Base-by-base conservation (phyloP, 2,329 filamentous ascomycete species). In the Sporothrix schenckii region DNA sequence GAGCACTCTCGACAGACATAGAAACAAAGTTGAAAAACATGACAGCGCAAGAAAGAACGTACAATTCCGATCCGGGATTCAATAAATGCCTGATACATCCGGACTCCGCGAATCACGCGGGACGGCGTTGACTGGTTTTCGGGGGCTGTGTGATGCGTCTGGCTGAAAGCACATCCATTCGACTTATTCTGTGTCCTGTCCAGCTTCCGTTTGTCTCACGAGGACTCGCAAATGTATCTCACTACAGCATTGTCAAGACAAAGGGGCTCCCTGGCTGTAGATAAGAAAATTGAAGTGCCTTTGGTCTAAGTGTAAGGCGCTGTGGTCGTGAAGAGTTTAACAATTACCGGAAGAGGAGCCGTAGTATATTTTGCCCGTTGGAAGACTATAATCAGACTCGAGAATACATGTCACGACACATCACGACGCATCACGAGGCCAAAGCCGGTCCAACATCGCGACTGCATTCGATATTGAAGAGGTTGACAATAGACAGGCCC, bases 41-140 rank as follows among this genome's bases (percentile, higher is more conserved):
- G 34, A 11, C 24, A 30, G 27, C 16, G 34, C 19, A 34, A 10
- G 14, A 16, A 16, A 16, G 14, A 16, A 16, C 30, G 16, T 16
- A 34, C 16, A 34, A 27, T 19, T 5, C 53, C 30, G 14, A 3
- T 14, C 34, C 56, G 34, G 34, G 56, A 61, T 44, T n/a, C 39
- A 41, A 24, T 21, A 61, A 61, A 13, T 24, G 56, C 56, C 56
- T 34, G 56, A 44, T 21, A 44, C 56, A 44, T 61, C 56, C 56
- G 56, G 41, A 30, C 60, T 63, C 60, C 41, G 60, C 60, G 60
- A 63, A 49, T 27, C 60, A 63, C 41, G 60, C 60, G 60, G 41
- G 34, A 60, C 24, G 41, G 19, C 21, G 39, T 4, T 24, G 4
- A n/a, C 50, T 24, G 5, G 10, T 6, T 41, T 24, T 24, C 13